Evolutionary conservation across 129 eudicot species (phyloP), one percentile per base, ranked within the genome.

Genomic region (Calendula officinalis): DNA sequence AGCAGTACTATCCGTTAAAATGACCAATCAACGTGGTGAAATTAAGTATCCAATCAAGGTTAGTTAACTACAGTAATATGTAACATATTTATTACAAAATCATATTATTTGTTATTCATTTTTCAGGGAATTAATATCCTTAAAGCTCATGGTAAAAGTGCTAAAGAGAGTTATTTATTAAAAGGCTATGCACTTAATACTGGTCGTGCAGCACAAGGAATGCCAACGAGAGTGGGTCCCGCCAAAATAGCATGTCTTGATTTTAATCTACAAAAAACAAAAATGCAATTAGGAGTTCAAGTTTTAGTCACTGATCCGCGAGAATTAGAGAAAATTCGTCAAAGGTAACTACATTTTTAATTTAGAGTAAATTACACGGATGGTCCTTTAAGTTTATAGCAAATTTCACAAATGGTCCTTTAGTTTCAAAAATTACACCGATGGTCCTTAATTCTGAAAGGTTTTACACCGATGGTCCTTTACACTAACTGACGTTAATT

Each of bases 181-280:
- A 94, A 86, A 81, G 99, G 99, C 35, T 94, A 94, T 83, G 99
- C 97, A 64, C 89, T 94, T 15, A 94, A 94, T 70, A 88, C 99
- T 42, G 97, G 99, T 5, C 99, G 99, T 62, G 99, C 99, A 61
- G 99, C 99, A 50, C 97, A 94, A 64, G 99, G 99, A 57, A 89
- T 89, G 99, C 95, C 97, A n/a, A 46, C 63, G 81, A 83, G 95
- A 72, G 94, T 89, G 68, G 52, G 95, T 67, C 99, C 99, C 33
- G 99, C 97, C 5, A 81, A 75, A 72, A 88, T 94, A 47, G 99
- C 99, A 34, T 94, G 99, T 80, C 96, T 94, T 1, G 99, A 94
- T 57, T 89, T 94, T 45, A 94, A 94, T 77, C 97, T 94, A 64
- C 99, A 94, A 68, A 94, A 86, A 78, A 94, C 97, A 4, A 94